Evolutionary conservation across 179 eudicot genomes (phyloP), one percentile per base, ranked within the genome.

Genomic region (Corrigiola litoralis): DNA sequence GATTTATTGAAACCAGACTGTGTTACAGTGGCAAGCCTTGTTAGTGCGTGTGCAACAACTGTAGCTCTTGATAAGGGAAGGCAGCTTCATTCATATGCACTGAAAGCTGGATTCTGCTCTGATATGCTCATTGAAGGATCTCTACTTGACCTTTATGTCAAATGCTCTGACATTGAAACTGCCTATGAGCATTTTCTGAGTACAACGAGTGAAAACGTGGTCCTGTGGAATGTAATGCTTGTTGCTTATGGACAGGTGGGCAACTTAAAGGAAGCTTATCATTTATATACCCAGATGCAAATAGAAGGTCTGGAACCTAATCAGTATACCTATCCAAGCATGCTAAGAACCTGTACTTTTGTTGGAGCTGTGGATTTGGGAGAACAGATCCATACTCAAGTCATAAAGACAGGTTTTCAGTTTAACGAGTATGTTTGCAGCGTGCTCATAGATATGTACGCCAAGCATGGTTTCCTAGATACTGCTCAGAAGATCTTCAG

Each of bases 91-190:
- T 77, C 89, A 0, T 86, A 84, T 73, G 94, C 84, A 54, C 74
- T 81, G 51, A 94, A 90, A 79, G 81, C 90, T n/a, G 99, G 99
- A 41, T 78, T 86, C 67, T 80, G 71, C 70, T 73, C 81, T 5
- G 96, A 94, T 80, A 76, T 87, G 80, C 84, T 94, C 58, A 75
- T 84, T 57, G 99, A 90, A 79, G 97, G 99, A 40, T 90, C 99
- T 75, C 68, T 94, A 25, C 94, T 94, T 65, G 97, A 94, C 79
- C 88, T 94, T 56, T 94, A 94, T 78, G 97, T 88, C 48, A 94
- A 90, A 72, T 90, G 97, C 74, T 82, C 87, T 33, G 87, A 86
- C 67, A 67, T 86, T 25, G 77, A 84, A 77, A 75, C 91, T 59
- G 96, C 99, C 27, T 67, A 69, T 52, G 79, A 82, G 36, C 75